A percentile compares a stretch with the other conserved stretches of the same genome.
phyloP scores from a whole-genome alignment of 2,329 filamentous ascomycete genomes.

The Aspergillus sp. region DNA sequence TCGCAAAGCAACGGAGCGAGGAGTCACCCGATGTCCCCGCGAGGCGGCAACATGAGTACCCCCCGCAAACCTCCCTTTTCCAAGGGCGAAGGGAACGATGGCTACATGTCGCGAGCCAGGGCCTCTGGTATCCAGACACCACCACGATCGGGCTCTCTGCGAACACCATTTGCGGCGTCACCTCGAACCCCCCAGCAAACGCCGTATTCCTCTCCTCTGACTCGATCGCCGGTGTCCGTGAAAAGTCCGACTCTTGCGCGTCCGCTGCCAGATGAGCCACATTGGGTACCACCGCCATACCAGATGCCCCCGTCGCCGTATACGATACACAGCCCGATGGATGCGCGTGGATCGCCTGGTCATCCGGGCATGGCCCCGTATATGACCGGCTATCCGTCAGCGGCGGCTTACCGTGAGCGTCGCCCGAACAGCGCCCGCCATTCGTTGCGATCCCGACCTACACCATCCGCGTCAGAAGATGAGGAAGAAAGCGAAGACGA shows the following conservation, averaged over 20 bases:
- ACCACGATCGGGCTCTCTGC: slow-evolving; percentile 31
- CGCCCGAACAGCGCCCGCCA: slow-evolving; percentile 14
- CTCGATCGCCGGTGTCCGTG: slow-evolving; percentile 35
- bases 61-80: slow-evolving; percentile 30
- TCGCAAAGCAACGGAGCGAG: slow-evolving; percentile 46
- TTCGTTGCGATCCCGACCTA: slow-evolving; percentile 13
- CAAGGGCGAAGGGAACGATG: slow-evolving; percentile 36
- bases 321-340: slow-evolving; percentile 29
- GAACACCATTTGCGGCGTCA: slow-evolving; percentile 2
- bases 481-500: slow-evolving; percentile 19
- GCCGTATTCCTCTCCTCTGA: slow-evolving; percentile 34
- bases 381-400: slow-evolving; percentile 19
- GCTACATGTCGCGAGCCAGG: slow-evolving; percentile 48
- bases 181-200: slow-evolving; percentile 35
- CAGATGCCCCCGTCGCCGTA: slow-evolving; percentile 30
- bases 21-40: slow-evolving; percentile 1
- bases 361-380: slow-evolving; percentile 21
- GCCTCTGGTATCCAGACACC: slow-evolving; percentile 44
- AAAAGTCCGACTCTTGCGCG: slow-evolving; percentile 33
- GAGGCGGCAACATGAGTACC: background rate
- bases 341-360: slow-evolving; percentile 28
- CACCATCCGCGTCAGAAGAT: slow-evolving; percentile 18
- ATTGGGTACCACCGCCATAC: slow-evolving; percentile 43
- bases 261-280: slow-evolving; percentile 50
- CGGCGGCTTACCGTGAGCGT: slow-evolving; percentile 16